A percentile compares a stretch with the other conserved stretches of the same genome.
These are phyloP conservation scores for Solanum dulcamara DNA, from an alignment of 257 asterid genomes.

Conservation along the genomic window DNA sequence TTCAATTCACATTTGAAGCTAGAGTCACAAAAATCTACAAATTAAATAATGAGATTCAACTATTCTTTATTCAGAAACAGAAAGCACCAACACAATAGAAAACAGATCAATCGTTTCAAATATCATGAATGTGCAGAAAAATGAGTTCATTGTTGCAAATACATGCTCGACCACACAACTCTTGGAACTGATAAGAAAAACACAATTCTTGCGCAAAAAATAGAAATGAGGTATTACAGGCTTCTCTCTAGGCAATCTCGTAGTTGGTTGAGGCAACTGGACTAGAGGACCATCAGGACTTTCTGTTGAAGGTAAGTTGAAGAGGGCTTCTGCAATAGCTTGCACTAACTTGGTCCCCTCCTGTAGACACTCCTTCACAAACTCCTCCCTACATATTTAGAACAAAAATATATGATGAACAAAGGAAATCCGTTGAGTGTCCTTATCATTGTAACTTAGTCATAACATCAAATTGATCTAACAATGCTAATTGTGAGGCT, in stretches of 20 bases:
- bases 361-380: constrained; percentile 44
- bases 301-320: constrained; percentile 58
- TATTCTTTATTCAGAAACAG: not conserved
- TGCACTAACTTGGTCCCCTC: constrained; percentile 74
- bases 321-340: constrained; percentile 74
- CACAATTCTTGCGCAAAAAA: not conserved
- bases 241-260: constrained; percentile 72
- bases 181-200: not conserved
- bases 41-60: not conserved
- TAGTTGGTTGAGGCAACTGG: constrained; percentile 59
- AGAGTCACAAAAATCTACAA: not conserved
- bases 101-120: not conserved
- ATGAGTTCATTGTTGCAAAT: not conserved
- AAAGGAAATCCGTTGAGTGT: not conserved
- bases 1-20: not conserved
- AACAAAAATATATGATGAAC: not conserved
- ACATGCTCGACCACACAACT: not conserved
- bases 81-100: not conserved
- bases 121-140: not conserved
- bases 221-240: constrained; percentile 33
- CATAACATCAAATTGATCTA: not conserved
- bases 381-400: constrained; percentile 50
- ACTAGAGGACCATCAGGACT: constrained; percentile 79
- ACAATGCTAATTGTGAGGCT: not conserved
- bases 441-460: not conserved